Percentiles rank a stretch among this genome's conserved stretches.
Conservation (phyloP, 345 rosid species). For the Noccaea caerulescens region DNA sequence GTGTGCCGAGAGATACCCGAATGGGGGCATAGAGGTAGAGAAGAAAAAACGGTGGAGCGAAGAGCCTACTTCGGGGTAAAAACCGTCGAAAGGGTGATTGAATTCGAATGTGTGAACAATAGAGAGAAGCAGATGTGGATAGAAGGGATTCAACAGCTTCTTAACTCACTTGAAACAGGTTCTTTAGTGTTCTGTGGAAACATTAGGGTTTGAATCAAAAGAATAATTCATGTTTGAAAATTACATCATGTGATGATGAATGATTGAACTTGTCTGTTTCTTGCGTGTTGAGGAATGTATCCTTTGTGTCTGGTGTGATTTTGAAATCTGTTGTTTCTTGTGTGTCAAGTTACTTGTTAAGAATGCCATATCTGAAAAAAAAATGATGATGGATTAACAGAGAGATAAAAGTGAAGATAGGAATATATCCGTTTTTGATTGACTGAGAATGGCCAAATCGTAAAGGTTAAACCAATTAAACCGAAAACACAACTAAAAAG, state of each 20-base stretch:
- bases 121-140: conserved; percentile 77
- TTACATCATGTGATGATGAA: conserved; percentile 22
- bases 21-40: conserved; percentile 65
- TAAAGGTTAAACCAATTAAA: too few relatives aligned
- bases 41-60: conserved; percentile 42
- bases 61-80: conserved; percentile 80
- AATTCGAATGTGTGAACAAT: conserved; percentile 74
- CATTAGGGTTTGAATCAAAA: conserved; percentile 3
- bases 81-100: conserved; percentile 72
- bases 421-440: too few relatives aligned
- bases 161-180: conserved; percentile 49
- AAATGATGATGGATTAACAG: too few relatives aligned
- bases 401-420: too few relatives aligned
- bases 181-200: conserved; percentile 27
- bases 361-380: not conserved
- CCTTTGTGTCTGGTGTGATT: conserved; percentile 29
- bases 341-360: conserved; percentile 3
- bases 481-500: too few relatives aligned
- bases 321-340: conserved; percentile 7
- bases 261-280: conserved; percentile 23
- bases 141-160: conserved; percentile 73
- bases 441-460: too few relatives aligned
- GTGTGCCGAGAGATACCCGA: conserved; percentile 61
- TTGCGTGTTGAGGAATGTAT: conserved; percentile 7
- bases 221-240: conserved; percentile 15